Base-by-base conservation (phyloP, 1,284 basidiomycete genomes). In the Marasmius fiardii region DNA sequence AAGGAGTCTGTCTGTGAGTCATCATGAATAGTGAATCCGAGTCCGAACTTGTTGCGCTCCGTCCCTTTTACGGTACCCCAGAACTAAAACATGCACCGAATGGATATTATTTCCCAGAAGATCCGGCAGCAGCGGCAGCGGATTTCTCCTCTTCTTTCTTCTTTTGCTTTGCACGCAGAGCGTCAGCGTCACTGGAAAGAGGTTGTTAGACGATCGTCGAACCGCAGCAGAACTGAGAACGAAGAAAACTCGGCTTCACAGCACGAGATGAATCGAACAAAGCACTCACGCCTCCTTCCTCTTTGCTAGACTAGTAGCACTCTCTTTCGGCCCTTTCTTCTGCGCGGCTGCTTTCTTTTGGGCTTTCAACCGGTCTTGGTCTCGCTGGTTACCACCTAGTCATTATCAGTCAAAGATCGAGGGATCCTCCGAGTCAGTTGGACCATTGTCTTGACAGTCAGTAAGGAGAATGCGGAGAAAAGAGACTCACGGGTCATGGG, bases 301-400 rank as follows among this genome's bases (percentile, higher is more conserved):
- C 70, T 87, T 85, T 51, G 81, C 78, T 45, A 91, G 73, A 51
- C 54, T 74, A 1, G 74, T 60, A 1, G 77, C 82, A 62, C 85
- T 88, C 68, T 91, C 87, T 71, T 90, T 91, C 41, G 82, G 69
- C 10, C 28, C 28, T 68, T 86, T 86, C 68, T 86, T 86, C 51
- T 69, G 68, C 2, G 73, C 68, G 16, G 77, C 79, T 5, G 74
- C 71, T 69, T 90, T 90, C 75, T 92, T 92, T 74, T 84, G 83
- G 10, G 87, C 85, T 67, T 83, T 85, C 31, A 71, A 68, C 61
- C 89, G 87, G 68, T 88, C 89, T 69, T 73, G 78, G 16, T 92
- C 89, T 54, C 89, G 82, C 69, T 92, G 89, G 67, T 92, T 90
- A 63, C 89, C 89, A 66, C 89, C 89, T 92, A 41, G 16, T 20